A percentile compares a stretch with the other conserved stretches of the same genome.
These are phyloP conservation scores for Penicillium sp. DNA, from an alignment of 2,329 filamentous ascomycete species.

Conservation along the genomic window DNA sequence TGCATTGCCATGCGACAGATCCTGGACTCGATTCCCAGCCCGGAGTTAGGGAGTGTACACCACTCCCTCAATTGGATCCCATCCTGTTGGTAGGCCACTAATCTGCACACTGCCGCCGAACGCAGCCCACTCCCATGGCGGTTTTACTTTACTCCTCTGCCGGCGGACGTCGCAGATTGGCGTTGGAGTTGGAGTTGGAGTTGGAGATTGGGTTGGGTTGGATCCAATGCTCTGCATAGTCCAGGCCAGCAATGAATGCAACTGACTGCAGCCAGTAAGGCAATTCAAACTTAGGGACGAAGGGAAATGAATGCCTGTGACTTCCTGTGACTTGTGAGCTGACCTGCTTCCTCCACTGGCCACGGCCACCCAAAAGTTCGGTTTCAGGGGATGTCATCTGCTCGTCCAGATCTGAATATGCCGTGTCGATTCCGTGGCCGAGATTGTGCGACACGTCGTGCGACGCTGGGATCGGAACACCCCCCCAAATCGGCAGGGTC, in stretches of 20 bases:
- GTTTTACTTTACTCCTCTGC: neutral
- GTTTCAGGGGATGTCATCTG: constrained; percentile 13
- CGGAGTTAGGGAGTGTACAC: neutral
- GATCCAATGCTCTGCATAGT: neutral
- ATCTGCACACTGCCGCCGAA: constrained; percentile 1
- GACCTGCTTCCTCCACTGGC: neutral
- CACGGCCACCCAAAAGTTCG: neutral
- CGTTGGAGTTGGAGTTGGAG: neutral
- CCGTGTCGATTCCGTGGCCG: constrained; percentile 9
- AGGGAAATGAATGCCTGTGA: no score
- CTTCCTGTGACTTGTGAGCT: no score
- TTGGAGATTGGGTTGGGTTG: neutral
- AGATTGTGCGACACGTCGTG: constrained; percentile 23
- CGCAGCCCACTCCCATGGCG: neutral
- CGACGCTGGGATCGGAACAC: constrained; percentile 20
- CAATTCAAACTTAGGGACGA: neutral
- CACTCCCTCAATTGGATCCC: neutral
- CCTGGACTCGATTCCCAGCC: neutral
- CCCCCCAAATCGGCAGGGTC: neutral
- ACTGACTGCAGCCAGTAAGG: neutral
- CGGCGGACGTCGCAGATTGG: neutral
- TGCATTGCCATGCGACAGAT: constrained; percentile 16
- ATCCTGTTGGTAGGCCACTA: neutral
- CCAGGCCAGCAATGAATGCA: constrained; percentile 1
- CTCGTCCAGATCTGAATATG: constrained; percentile 26